These are phyloP conservation scores for Candolleomyces efflorescens DNA, from an alignment of 768 basidiomycete species.

Conservation along the genomic window DNA sequence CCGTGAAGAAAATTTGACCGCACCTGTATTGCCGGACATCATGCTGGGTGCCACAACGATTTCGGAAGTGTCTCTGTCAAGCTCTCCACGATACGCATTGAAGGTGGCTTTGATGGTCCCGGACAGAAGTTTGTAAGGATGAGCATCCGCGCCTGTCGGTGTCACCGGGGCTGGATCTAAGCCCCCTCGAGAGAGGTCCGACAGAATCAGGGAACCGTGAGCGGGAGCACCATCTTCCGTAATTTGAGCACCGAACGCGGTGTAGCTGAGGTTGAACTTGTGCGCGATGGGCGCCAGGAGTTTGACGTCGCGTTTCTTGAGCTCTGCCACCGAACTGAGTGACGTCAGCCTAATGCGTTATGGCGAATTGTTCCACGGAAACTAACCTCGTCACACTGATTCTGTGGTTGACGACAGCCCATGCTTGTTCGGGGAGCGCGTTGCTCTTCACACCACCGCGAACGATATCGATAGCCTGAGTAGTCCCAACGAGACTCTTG, in stretches of 20 bases:
- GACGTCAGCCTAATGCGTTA: not conserved
- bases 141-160: conserved; percentile 35
- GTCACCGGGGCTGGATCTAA: conserved; percentile 70
- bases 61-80: not conserved
- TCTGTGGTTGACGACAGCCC: conserved; percentile 69
- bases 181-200: conserved; percentile 43
- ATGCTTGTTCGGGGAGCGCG: conserved; percentile 73
- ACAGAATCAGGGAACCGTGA: conserved; percentile 46
- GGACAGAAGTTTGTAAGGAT: conserved; percentile 48
- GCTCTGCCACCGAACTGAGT: conserved; percentile 39
- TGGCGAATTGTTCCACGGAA: not conserved
- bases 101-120: conserved; percentile 64
- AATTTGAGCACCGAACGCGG: conserved; percentile 44
- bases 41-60: conserved; percentile 51
- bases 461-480: conserved; percentile 74
- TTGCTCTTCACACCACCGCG: conserved; percentile 71
- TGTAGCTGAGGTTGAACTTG: conserved; percentile 55
- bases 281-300: conserved; percentile 45
- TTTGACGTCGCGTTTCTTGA: conserved; percentile 38
- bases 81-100: conserved; percentile 32
- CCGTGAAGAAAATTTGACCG: conserved; percentile 9
- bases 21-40: conserved; percentile 58
- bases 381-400: conserved; percentile 56
- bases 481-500: conserved; percentile 57
- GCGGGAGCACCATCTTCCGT: conserved; percentile 26